Evolutionary conservation across 495 filamentous ascomycete genomes (phyloP).

Genomic region (Aspergillus bertholletiae): DNA sequence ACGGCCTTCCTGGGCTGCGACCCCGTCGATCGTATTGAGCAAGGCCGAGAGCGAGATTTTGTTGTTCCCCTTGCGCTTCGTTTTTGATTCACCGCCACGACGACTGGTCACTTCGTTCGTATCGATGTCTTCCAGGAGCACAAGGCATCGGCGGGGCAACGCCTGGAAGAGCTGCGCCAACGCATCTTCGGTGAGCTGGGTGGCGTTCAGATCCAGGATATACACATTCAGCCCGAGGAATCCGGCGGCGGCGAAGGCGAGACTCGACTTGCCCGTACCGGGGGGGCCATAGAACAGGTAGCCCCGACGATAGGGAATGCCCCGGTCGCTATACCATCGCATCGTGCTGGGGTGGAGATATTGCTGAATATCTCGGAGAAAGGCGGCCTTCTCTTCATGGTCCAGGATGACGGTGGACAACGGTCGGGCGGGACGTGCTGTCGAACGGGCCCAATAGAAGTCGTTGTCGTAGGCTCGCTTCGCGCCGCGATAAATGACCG

Average conservation of each 20-base stretch:
- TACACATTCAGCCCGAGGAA: constrained; percentile 9
- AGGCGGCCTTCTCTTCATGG: constrained; percentile 56
- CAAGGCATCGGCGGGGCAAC: constrained; percentile 26
- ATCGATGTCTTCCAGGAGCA: constrained; percentile 38
- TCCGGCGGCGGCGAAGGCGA: constrained; percentile 5
- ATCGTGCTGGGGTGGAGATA: constrained; percentile 67
- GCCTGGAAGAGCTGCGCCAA: constrained; percentile 61
- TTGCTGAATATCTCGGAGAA: constrained; percentile 73
- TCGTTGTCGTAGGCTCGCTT: constrained; percentile 6
- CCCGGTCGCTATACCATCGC: constrained; percentile 66
- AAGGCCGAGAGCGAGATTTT: constrained; percentile 66
- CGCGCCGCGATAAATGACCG: constrained; percentile 5
- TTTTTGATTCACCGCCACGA: constrained; percentile 33
- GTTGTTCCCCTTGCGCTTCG: neutral
- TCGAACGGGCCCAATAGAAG: constrained; percentile 4
- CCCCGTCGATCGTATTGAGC: constrained; percentile 82
- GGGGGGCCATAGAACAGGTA: constrained; percentile 36
- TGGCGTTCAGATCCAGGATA: constrained; percentile 2
- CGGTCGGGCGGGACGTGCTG: constrained; percentile 55
- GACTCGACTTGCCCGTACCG: constrained; percentile 37
- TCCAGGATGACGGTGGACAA: constrained; percentile 77
- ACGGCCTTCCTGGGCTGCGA: constrained; percentile 75
- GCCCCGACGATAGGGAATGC: constrained; percentile 35
- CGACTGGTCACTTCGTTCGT: constrained; percentile 49
- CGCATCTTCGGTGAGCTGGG: constrained; percentile 48